Evolutionary conservation across 78 protist species (phyloP).

Genomic region (Dictyostelium intermedium): DNA sequence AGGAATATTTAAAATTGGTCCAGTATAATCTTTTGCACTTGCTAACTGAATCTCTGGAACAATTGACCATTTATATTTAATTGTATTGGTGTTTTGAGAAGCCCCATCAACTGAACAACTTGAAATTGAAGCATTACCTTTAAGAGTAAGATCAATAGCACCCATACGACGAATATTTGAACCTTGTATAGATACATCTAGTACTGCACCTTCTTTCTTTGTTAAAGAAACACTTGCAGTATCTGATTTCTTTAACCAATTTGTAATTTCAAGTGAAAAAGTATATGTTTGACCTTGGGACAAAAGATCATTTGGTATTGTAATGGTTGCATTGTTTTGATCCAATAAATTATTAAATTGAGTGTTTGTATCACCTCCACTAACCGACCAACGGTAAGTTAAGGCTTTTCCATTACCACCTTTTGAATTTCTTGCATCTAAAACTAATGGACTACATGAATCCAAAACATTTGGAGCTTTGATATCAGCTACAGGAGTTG

Average conservation of each 20-base stretch:
- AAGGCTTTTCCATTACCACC: slow-evolving; percentile 21
- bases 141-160: neutral
- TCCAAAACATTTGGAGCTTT: slow-evolving; percentile 41
- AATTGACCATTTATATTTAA: slow-evolving; percentile 27
- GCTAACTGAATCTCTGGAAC: neutral
- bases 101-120: neutral
- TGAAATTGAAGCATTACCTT: slow-evolving; percentile 1
- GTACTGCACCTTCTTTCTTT: neutral
- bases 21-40: neutral
- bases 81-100: neutral
- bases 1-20: neutral
- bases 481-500: neutral
- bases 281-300: neutral
- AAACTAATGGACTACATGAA: neutral
- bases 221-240: neutral
- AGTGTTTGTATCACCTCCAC: neutral
- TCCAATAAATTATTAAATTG: neutral
- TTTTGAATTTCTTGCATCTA: slow-evolving; percentile 36
- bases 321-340: neutral
- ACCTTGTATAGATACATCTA: slow-evolving; percentile 11
- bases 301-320: slow-evolving; percentile 1
- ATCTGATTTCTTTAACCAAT: slow-evolving; percentile 26
- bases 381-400: slow-evolving; percentile 1
- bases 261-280: slow-evolving; percentile 9
- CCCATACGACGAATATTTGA: neutral